phyloP scores from a whole-genome alignment of 192 early-diverging fungal genomes.

The Jimgerdemannia flammicorona region DNA sequence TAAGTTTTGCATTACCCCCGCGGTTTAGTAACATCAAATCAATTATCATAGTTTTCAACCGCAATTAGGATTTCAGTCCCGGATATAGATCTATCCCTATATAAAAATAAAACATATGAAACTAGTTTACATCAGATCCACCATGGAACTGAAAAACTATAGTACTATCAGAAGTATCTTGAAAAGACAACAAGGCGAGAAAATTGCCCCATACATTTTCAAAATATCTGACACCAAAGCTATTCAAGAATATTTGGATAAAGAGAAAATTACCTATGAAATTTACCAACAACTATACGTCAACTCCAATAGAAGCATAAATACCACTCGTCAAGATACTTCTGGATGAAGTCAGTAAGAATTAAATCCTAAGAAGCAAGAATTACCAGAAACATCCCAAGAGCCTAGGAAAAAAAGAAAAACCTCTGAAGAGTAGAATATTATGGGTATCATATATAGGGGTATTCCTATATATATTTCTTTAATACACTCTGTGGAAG shows the following conservation, averaged over 20 bases:
- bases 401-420: neutral
- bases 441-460: neutral
- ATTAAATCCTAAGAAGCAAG: neutral
- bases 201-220: neutral
- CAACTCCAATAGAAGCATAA: neutral
- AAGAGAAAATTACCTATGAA: neutral
- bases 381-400: too few species aligned
- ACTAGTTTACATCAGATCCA: neutral
- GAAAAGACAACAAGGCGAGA: neutral
- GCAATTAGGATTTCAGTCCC: neutral
- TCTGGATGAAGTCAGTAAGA: neutral
- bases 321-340: neutral
- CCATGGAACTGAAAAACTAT: neutral
- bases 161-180: too few species aligned
- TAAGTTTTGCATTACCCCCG: neutral
- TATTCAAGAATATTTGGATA: conserved; percentile 1
- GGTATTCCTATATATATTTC: neutral
- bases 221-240: neutral
- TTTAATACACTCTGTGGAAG: neutral
- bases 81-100: neutral
- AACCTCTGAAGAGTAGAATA: neutral
- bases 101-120: conserved; percentile 1
- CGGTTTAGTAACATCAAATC: too few species aligned
- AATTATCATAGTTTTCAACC: too few species aligned
- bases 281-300: neutral